Evolutionary conservation across 306 rosid species (phyloP).

Genomic region (Dalbergia cultrata): DNA sequence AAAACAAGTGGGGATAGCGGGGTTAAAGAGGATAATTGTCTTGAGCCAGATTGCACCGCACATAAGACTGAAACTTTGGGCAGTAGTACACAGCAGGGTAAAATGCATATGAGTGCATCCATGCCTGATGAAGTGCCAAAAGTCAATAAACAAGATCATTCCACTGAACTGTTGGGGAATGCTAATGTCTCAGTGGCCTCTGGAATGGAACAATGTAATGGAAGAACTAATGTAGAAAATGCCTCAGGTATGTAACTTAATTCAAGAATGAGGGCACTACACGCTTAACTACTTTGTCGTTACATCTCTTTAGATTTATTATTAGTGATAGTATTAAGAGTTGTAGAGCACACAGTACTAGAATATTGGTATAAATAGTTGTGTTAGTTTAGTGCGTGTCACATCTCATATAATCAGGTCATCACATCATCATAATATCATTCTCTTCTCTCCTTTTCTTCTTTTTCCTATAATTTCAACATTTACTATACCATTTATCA

Average conservation of each 20-base stretch:
- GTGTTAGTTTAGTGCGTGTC: slow-evolving; percentile 14
- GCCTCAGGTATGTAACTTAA: slow-evolving; percentile 71
- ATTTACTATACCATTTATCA: slow-evolving; percentile 17
- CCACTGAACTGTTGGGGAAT: slow-evolving; percentile 61
- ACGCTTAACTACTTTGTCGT: slow-evolving; percentile 3
- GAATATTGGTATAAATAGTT: slow-evolving; percentile 10
- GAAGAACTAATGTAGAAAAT: slow-evolving; percentile 63
- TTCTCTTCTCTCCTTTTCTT: slow-evolving; percentile 9
- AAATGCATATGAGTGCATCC: slow-evolving; percentile 61
- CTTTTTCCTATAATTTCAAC: slow-evolving; percentile 21
- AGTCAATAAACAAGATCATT: slow-evolving; percentile 72
- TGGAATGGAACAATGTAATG: slow-evolving; percentile 76
- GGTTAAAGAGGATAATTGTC: slow-evolving; percentile 68
- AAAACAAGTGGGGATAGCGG: slow-evolving; percentile 71
- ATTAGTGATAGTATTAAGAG: neutral
- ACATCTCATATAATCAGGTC: neutral
- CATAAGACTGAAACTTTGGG: slow-evolving; percentile 65
- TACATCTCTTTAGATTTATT: slow-evolving; percentile 16
- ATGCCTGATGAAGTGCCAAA: slow-evolving; percentile 75
- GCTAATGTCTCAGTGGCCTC: slow-evolving; percentile 64
- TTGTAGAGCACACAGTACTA: neutral
- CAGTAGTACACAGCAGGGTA: slow-evolving; percentile 64
- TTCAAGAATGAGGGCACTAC: slow-evolving; percentile 39
- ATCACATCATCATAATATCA: slow-evolving; percentile 2
- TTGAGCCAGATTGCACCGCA: slow-evolving; percentile 56